These are phyloP conservation scores for Luzula sylvatica DNA, from an alignment of 176 grass and related monocot genomes.

Conservation along the genomic window DNA sequence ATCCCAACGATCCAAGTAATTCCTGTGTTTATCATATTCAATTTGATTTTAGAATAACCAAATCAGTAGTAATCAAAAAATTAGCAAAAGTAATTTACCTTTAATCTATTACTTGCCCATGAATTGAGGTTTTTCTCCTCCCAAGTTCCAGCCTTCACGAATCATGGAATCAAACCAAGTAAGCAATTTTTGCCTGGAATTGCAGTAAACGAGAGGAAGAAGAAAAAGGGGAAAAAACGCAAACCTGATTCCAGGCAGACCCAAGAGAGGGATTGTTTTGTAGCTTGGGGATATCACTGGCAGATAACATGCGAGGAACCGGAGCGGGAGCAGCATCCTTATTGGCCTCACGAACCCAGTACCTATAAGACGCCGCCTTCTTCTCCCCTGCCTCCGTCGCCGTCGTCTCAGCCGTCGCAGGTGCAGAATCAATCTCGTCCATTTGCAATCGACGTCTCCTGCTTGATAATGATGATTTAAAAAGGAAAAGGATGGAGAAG, in stretches of 20 bases:
- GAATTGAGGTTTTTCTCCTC: conserved; percentile 94
- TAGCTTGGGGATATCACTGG: conserved; percentile 24
- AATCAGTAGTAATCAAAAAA: not conserved
- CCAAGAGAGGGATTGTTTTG: conserved; percentile 45
- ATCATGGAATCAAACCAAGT: conserved; percentile 3
- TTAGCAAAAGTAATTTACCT: conserved; percentile 34
- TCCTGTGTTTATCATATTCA: conserved; percentile 31
- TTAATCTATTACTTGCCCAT: conserved; percentile 82
- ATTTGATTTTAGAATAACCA: not conserved
- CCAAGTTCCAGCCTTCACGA: conserved; percentile 89
- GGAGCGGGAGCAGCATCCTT: conserved; percentile 59
- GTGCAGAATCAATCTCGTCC: conserved; percentile 33
- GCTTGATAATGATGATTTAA: not conserved
- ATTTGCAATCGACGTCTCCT: conserved; percentile 11
- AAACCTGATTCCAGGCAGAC: conserved; percentile 94
- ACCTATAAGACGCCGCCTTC: conserved; percentile 70
- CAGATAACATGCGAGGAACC: conserved; percentile 53
- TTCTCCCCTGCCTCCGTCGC: conserved; percentile 3
- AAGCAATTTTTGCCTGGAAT: not conserved
- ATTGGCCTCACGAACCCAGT: conserved; percentile 66
- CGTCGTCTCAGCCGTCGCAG: not conserved
- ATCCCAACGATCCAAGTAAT: conserved; percentile 53
- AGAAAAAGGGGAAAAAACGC: not conserved
- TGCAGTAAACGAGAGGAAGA: not conserved
- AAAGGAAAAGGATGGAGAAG: conserved; percentile 7